Base-by-base conservation (phyloP, 2,329 filamentous ascomycete genomes). In the Conoideocrella luteorostrata region DNA sequence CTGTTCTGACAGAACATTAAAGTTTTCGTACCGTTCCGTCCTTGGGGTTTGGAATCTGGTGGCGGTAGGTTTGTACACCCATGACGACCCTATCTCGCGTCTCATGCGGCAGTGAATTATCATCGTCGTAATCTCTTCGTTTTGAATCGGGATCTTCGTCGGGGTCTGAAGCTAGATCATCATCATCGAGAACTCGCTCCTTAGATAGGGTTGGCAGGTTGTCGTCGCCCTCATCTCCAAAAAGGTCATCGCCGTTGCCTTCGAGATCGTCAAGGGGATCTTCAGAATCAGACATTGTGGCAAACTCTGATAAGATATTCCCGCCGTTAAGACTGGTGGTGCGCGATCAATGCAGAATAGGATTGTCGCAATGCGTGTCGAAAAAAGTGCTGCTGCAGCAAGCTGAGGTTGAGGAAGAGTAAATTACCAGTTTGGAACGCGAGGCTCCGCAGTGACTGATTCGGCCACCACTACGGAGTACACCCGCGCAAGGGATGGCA, bases 31-130 rank as follows among this genome's bases (percentile, higher is more conserved):
- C 84, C 61, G 79, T 77, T 56, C 81, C 81, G 57, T 89, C 82
- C 50, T 76, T 80, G 29, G 84, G 75, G 56, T 84, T 83, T 12
- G 86, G 86, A 12, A 83, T 68, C 40, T 78, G 73, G 60, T 90
- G 86, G 36, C 86, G 76, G 55, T 77, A 81, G 37, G 88, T 67
- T 37, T 78, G 75, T 37, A 83, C 69, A 41, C 81, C 79, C 65
- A 80, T 75, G 42, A 86, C 74, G 41, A 78, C 69, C 51, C 75
- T 75, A 51, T 78, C 68, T 48, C 71, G 68, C 17, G 70, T 73
- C 53, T 67, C 68, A 44, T 66, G 63, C 39, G 63, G 62, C 40
- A 71, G 68, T 12, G 70, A 68, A 9, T 68, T 64, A 5, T 72
- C 67, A 35, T 71, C 68, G n/a, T 70, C 67, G 23, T 69, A 65